These are phyloP conservation scores for Linum usitatissimum DNA, from an alignment of 345 rosid genomes.

Conservation along the genomic window DNA sequence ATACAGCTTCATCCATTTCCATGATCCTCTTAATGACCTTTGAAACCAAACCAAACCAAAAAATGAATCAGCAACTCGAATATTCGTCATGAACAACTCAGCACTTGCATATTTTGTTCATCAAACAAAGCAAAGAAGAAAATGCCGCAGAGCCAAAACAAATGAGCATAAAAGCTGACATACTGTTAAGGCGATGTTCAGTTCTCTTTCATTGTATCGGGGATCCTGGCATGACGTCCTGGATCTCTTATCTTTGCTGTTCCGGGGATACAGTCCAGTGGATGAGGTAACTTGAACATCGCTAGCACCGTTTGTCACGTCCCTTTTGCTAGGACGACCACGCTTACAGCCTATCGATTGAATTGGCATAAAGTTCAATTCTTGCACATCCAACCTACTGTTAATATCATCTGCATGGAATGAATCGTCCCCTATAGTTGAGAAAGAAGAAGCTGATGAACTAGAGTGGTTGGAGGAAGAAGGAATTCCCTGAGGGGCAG, in stretches of 20 bases:
- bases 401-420: background rate
- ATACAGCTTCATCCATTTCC: slow-evolving; percentile 18
- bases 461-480: background rate
- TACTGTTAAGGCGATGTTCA: slow-evolving; percentile 15
- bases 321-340: background rate
- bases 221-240: slow-evolving; percentile 7
- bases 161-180: background rate
- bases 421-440: slow-evolving; percentile 3
- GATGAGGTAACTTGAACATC: slow-evolving; percentile 2
- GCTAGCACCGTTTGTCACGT: background rate
- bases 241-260: slow-evolving; percentile 6
- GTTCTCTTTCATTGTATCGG: slow-evolving; percentile 8
- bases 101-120: background rate
- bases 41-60: background rate
- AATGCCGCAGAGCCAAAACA: too few relatives aligned
- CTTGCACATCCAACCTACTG: slow-evolving; percentile 2
- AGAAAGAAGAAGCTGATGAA: slow-evolving; percentile 10
- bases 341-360: background rate
- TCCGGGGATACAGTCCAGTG: slow-evolving; percentile 14
- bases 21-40: slow-evolving; percentile 20
- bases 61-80: background rate
- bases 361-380: background rate
- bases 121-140: background rate
- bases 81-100: background rate
- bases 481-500: background rate